A percentile compares a stretch with the other conserved stretches of the same genome.
Evolutionary conservation across 768 basidiomycete species (phyloP).

Genomic region (Roridomyces roridus): DNA sequence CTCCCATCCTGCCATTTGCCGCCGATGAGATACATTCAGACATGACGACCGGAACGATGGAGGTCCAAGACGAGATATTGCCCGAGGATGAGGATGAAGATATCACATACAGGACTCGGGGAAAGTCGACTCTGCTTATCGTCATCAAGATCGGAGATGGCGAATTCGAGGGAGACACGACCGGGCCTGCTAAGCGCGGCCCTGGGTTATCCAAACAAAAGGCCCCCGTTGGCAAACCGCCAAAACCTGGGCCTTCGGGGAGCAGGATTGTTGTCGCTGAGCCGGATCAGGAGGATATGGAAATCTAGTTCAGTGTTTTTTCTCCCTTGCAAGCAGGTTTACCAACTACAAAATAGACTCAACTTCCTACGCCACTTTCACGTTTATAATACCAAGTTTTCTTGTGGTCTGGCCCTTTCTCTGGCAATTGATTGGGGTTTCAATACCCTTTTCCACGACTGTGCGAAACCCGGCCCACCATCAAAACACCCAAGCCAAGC

Average conservation of each 20-base stretch:
- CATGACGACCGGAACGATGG: constrained; percentile 71
- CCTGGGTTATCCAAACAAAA: constrained; percentile 3
- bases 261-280: constrained; percentile 44
- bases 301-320: constrained; percentile 30
- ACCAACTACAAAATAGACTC: no score
- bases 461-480: constrained; percentile 2
- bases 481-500: background rate
- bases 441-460: constrained; percentile 24
- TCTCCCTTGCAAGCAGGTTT: no score
- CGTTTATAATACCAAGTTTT: no score
- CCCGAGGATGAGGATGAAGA: constrained; percentile 78
- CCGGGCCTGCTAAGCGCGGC: constrained; percentile 29
- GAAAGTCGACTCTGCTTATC: constrained; percentile 72
- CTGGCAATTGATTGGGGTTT: no score
- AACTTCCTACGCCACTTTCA: no score
- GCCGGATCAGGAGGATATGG: constrained; percentile 51
- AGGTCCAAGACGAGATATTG: constrained; percentile 79
- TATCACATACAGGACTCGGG: constrained; percentile 65
- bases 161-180: constrained; percentile 49
- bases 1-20: constrained; percentile 72
- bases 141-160: constrained; percentile 69
- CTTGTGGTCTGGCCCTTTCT: no score
- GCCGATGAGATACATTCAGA: constrained; percentile 66
- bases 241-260: constrained; percentile 5
- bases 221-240: background rate